phyloP scores from a whole-genome alignment of 2,329 filamentous ascomycete genomes.

The Exophiala viscosa region DNA sequence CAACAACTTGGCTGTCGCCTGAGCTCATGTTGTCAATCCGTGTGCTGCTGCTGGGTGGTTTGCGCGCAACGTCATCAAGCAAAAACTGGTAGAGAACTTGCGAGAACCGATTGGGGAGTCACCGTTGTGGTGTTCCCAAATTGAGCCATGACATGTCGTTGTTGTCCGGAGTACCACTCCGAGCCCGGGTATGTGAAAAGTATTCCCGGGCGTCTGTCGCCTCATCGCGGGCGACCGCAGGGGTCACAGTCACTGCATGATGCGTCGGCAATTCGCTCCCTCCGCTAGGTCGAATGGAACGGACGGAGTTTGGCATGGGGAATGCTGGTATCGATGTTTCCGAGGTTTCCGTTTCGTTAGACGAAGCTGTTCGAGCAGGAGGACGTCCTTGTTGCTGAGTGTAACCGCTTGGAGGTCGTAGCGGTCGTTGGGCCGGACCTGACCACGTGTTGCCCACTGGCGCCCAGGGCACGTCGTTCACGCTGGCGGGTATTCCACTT shows the following conservation, averaged over 20 bases:
- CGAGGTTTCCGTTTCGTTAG: constrained; percentile 15
- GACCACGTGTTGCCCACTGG: constrained; percentile 28
- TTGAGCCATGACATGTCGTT: constrained; percentile 31
- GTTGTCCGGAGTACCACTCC: constrained; percentile 11
- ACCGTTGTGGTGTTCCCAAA: constrained; percentile 23
- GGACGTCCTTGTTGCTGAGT: constrained; percentile 40
- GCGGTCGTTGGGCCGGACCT: constrained; percentile 28
- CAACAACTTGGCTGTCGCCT: constrained; percentile 17
- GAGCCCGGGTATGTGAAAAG: constrained; percentile 14
- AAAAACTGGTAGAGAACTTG: constrained; percentile 28
- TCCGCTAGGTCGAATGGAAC: constrained; percentile 6
- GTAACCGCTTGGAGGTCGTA: constrained; percentile 40
- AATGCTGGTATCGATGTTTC: constrained; percentile 26
- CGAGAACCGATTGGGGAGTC: constrained; percentile 24
- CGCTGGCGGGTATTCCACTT: constrained; percentile 31
- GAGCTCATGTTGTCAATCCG: constrained; percentile 8
- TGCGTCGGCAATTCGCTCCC: not conserved
- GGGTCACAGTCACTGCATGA: not conserved
- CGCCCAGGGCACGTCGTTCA: constrained; percentile 30
- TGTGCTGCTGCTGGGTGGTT: constrained; percentile 14
- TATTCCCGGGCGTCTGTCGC: constrained; percentile 15
- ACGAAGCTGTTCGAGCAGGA: constrained; percentile 10
- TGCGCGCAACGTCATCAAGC: constrained; percentile 28
- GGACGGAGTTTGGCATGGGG: constrained; percentile 25
- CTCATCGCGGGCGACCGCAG: no score